These are phyloP conservation scores for Saccharata proteae DNA, from an alignment of 2,329 filamentous ascomycete species.

Conservation along the genomic window DNA sequence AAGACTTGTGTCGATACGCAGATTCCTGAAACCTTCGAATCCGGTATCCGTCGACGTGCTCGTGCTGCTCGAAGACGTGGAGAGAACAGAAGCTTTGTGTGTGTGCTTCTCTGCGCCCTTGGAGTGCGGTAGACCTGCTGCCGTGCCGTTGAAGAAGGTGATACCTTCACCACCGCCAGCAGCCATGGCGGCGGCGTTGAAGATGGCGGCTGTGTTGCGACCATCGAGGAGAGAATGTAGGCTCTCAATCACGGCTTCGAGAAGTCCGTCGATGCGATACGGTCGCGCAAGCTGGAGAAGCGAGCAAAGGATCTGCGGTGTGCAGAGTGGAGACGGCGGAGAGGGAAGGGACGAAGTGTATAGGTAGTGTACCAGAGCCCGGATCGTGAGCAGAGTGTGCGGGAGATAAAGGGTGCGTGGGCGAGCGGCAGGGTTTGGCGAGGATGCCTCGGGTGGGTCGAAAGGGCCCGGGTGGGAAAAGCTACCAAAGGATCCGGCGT, in stretches of 20 bases:
- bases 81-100: background rate
- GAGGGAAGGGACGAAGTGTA: slow-evolving; percentile 85
- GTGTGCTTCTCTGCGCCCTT: slow-evolving; percentile 9
- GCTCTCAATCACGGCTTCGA: slow-evolving; percentile 86
- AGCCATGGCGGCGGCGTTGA: slow-evolving; percentile 97
- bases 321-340: slow-evolving; percentile 65
- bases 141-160: slow-evolving; percentile 41
- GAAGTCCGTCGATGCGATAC: slow-evolving; percentile 81
- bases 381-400: slow-evolving; percentile 79
- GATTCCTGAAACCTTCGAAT: slow-evolving; percentile 20
- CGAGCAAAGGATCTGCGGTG: slow-evolving; percentile 90
- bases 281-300: slow-evolving; percentile 85
- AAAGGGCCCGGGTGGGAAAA: slow-evolving; percentile 26
- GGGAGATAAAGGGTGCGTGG: slow-evolving; percentile 85
- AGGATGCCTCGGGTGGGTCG: slow-evolving; percentile 41
- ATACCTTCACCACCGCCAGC: slow-evolving; percentile 83
- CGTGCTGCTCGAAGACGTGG: background rate
- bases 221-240: slow-evolving; percentile 83
- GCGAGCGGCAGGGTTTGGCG: slow-evolving; percentile 42
- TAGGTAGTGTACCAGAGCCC: slow-evolving; percentile 81
- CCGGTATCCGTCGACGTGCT: slow-evolving; percentile 1
- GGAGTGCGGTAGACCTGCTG: slow-evolving; percentile 8
- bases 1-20: slow-evolving; percentile 41
- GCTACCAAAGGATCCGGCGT: slow-evolving; percentile 31
- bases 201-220: slow-evolving; percentile 88